Evolutionary conservation across 257 asterid genomes (phyloP), one percentile per base, ranked within the genome.

Genomic region (Solanum verrucosum): DNA sequence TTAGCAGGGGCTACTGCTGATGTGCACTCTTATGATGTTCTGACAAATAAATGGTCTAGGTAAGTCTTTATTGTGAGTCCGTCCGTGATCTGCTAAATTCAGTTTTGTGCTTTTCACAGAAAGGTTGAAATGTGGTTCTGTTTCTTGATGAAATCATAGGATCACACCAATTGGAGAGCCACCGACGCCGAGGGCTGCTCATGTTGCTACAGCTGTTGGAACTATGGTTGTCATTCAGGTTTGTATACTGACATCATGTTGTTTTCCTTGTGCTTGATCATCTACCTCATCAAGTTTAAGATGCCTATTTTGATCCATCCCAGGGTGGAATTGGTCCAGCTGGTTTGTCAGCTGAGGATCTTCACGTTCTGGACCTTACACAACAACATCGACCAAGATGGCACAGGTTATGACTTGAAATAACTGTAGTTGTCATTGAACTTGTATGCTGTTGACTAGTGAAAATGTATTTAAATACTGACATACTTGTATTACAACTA

Each of bases 301-400:
- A 86, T 85, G 86, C 72, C 60, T 86, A 71, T 83, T 65, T 72
- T 73, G 87, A 88, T 65, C 68, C 89, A 83, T 92, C 72, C 71
- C 89, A 97, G 99, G 99, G 99, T 88, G 99, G 99, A 86, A 97
- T 97, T 92, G 99, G 99, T 91, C 99, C 99, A 46, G 99, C 99
- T 16, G 98, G 99, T 87, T 93, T 97, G 92, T 97, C 99, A 35
- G 98, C 98, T 1, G 99, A 96, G 95, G 99, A 97, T 93, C 99
- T 97, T 89, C 99, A 97, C 89, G 99, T 97, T 86, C 91, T 97
- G 87, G 99, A 97, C 89, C 98, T 96, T 89, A 96, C 98, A 4
- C 98, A 96, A 88, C 99, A 95, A 90, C 93, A 96, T 25, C 98
- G 98, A 42, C 95, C 99, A 27, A 95, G 98, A 88, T 96, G 99